phyloP scores from a whole-genome alignment of 192 early-diverging fungal genomes.

The Backusella morwellensis region DNA sequence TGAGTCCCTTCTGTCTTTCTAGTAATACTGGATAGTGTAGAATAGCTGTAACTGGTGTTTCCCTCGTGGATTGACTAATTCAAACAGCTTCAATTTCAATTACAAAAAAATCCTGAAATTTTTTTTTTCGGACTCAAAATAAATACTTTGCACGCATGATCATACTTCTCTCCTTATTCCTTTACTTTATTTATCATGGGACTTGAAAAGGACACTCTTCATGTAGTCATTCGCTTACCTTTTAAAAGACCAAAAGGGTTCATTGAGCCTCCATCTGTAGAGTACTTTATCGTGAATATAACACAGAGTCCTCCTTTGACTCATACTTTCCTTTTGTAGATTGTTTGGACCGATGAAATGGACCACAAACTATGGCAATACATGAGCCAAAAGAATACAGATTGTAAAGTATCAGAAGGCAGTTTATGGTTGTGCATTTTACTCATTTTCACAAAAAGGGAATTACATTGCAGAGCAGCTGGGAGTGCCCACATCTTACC shows the following conservation, averaged over 20 bases:
- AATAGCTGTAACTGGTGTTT: too few species aligned
- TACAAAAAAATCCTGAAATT: too few species aligned
- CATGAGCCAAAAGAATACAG: slow-evolving; percentile 52
- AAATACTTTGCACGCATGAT: too few species aligned
- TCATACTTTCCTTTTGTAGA: slow-evolving; percentile 22
- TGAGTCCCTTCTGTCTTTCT: too few species aligned
- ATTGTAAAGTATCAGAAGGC: slow-evolving; percentile 40
- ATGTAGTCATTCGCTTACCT: slow-evolving; percentile 54
- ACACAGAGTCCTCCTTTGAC: background rate
- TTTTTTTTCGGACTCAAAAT: too few species aligned
- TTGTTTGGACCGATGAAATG: slow-evolving; percentile 61
- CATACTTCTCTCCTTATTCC: too few species aligned
- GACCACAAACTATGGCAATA: slow-evolving; percentile 56
- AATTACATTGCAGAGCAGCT: slow-evolving; percentile 47
- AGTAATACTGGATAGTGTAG: too few species aligned
- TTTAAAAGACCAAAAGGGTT: slow-evolving; percentile 48
- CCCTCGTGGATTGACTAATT: too few species aligned
- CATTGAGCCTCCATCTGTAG: slow-evolving; percentile 52
- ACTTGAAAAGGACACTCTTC: slow-evolving; percentile 25
- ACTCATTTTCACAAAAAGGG: slow-evolving; percentile 33
- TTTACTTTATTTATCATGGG: background rate
- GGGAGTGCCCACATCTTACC: slow-evolving; percentile 48
- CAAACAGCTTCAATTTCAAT: too few species aligned
- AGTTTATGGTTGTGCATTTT: background rate
- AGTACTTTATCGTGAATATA: background rate